Percentiles rank a stretch among this genome's conserved stretches.
Conservation (phyloP, 2,329 filamentous ascomycete species). For the Decorospora gaudefroyi region DNA sequence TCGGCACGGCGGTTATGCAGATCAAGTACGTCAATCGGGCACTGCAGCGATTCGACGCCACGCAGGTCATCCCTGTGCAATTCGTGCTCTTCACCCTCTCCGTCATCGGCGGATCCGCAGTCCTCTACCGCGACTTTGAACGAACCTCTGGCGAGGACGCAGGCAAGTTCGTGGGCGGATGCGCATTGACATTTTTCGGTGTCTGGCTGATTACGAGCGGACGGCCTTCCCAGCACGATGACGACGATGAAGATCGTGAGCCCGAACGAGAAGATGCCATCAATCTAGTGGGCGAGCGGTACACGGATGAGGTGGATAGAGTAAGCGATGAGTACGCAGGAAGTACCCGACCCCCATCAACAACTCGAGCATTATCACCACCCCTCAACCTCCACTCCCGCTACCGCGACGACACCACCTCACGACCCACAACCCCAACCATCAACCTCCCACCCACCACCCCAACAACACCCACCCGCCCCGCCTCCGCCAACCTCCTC, state of each 20-base stretch:
- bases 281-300: slow-evolving; percentile 48
- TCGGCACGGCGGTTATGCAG: slow-evolving; percentile 89
- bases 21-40: slow-evolving; percentile 93
- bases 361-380: slow-evolving; percentile 30
- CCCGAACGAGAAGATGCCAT: slow-evolving; percentile 51
- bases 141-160: slow-evolving; percentile 74
- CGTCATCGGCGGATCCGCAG: slow-evolving; percentile 90
- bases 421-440: slow-evolving; percentile 33
- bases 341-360: slow-evolving; percentile 33
- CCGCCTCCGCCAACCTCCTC: slow-evolving; percentile 20
- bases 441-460: slow-evolving; percentile 27
- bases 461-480: slow-evolving; percentile 13
- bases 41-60: slow-evolving; percentile 92
- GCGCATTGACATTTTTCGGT: slow-evolving; percentile 88
- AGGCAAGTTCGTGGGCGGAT: slow-evolving; percentile 85
- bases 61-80: slow-evolving; percentile 95
- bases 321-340: slow-evolving; percentile 7
- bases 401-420: slow-evolving; percentile 18
- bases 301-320: slow-evolving; percentile 35
- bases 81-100: slow-evolving; percentile 96
- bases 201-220: slow-evolving; percentile 98
- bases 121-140: slow-evolving; percentile 94
- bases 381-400: slow-evolving; percentile 23
- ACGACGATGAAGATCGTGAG: slow-evolving; percentile 58
- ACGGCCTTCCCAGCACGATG: slow-evolving; percentile 51